Base-by-base conservation (phyloP, 306 rosid genomes). In the Fragaria iinumae region DNA sequence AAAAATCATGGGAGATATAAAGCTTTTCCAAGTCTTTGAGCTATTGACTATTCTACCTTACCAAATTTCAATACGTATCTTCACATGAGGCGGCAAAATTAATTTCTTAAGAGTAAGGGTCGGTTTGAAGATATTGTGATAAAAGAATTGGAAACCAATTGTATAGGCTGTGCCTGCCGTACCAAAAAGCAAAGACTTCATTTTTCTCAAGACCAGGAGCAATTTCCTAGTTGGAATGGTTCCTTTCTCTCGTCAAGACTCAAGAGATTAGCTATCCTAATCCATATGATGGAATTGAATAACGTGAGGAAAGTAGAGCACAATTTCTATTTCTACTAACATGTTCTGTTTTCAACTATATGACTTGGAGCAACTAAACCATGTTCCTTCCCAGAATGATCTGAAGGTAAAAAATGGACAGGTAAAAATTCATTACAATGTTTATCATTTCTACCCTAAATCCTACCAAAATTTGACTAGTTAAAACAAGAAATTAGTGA, bases 71-170 rank as follows among this genome's bases (percentile, higher is more conserved):
- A 17, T 17, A 18, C 21, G 8, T 4, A 0, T 65, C 3, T 65
- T 18, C 70, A 20, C 70, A 66, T 13, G 3, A 4, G 45, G 14
- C 70, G 48, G 49, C 70, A 17, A 65, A 7, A 18, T 16, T 4
- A 65, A 13, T 8, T 64, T 65, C 69, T 29, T 65, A 36, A 18
- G 32, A 29, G 23, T 1, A 17, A 36, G 5, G 44, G 67, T 18
- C 69, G 69, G 69, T 65, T 65, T 36, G 69, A 65, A 65, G 69
- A 65, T 65, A 36, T 5, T 29, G n/a, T 65, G 69, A 36, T 17
- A 65, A 38, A 36, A 36, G 41, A 65, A 10, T 8, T 3, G 69
- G 1, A 7, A 1, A 36, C 8, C 25, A 34, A 8, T 65, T 36
- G 25, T 36, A 16, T 32, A 34, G 45, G 69, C n/a, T 65, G 12